Evolutionary conservation across 257 asterid genomes (phyloP).

Genomic region (Salvia hispanica): DNA sequence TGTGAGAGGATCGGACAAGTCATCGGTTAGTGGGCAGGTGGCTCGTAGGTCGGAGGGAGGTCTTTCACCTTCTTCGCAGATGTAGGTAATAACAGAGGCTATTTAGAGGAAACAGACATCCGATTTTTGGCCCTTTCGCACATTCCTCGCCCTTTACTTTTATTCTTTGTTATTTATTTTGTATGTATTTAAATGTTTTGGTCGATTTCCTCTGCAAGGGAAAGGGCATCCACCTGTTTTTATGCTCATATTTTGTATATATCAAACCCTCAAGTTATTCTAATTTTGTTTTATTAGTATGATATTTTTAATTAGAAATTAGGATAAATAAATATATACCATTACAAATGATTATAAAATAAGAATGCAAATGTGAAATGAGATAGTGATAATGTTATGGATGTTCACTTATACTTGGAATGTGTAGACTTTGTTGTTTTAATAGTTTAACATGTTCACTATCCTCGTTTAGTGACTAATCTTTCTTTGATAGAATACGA

Average conservation of each 20-base stretch:
- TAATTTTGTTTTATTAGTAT: neutral
- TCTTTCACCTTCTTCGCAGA: slow-evolving; percentile 71
- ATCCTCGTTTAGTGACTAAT: no score
- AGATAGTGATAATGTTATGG: no score
- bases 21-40: slow-evolving; percentile 70
- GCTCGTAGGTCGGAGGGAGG: slow-evolving; percentile 74
- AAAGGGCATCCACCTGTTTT: slow-evolving; percentile 27
- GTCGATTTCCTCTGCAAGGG: slow-evolving; percentile 21
- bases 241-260: slow-evolving; percentile 32
- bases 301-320: no score
- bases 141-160: no score
- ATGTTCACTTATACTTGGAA: no score
- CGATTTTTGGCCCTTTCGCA: slow-evolving; percentile 31
- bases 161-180: slow-evolving; percentile 18
- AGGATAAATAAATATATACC: no score
- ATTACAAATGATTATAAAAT: no score
- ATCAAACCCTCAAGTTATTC: slow-evolving; percentile 15
- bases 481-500: no score
- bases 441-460: no score
- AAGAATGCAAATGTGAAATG: no score
- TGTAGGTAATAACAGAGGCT: slow-evolving; percentile 40
- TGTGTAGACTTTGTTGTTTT: no score
- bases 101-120: slow-evolving; percentile 7
- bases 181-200: slow-evolving; percentile 1
- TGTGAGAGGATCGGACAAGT: slow-evolving; percentile 83